Base-by-base conservation (phyloP, 305 asterid genomes). In the Fraxinus baroniana region DNA sequence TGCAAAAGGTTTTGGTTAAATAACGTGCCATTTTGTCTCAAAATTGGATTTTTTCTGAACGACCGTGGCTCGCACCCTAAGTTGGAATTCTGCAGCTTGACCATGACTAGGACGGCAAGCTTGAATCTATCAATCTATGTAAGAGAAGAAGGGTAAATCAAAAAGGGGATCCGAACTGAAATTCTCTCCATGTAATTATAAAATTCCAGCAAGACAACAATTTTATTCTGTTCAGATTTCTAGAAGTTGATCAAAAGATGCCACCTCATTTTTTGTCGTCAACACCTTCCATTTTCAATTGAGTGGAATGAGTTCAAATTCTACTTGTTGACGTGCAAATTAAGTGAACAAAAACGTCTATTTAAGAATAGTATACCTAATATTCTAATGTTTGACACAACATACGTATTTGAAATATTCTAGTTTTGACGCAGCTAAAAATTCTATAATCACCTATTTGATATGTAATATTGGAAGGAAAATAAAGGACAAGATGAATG, bases 401-500 rank as follows among this genome's bases (percentile, higher is more conserved):
- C 4, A 3, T 49, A 4, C 20, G 5, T 46, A 46, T 44, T 44
- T 44, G 20, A 49, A 49, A 49, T 15, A 15, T 49, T 49, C 4
- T 4, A 49, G 7, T 15, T 49, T 49, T 15, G 60, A 49, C 2
- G 60, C 20, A 49, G 60, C 60, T 15, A 15, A 49, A 49, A 15
- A 15, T 49, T 5, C 1, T 49, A 17, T 44, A 12, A 44, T n/a
- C 55, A 12, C 55, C 5, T 12, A 12, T 44, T 44, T 44, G 55
- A 44, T 44, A 44, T n/a, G 26, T 55, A 5, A n/a, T 44, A 55
- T n/a, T 55, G 66, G 66, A 18, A 36, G 81, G 81, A 66, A 77
- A 79, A 78, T 32, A 57, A 80, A 81, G 83, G 74, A 44, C n/a
- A 66, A 62, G 77, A 80, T 83, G 86, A 76, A 84, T 46, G 81